phyloP scores from a whole-genome alignment of 805 yeast genomes.

The Suhomyces sp. region DNA sequence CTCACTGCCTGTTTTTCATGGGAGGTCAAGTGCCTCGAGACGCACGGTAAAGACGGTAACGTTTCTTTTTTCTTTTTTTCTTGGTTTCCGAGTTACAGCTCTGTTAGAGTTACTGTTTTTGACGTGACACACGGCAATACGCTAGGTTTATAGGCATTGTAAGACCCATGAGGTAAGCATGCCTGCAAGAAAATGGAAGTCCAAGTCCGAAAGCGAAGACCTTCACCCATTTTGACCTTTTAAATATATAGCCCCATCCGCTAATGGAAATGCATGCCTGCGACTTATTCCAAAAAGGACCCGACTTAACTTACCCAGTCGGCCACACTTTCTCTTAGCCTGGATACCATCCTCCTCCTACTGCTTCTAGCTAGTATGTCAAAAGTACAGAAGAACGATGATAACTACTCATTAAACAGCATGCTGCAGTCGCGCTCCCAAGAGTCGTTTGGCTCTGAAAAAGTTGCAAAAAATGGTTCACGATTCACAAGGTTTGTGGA shows the following conservation, averaged over 20 bases:
- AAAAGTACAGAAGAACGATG: conserved; percentile 2
- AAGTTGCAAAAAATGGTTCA: not conserved
- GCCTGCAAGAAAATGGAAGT: not conserved
- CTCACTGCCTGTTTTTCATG: not conserved
- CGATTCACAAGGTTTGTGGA: conserved; percentile 1
- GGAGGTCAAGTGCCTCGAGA: not conserved
- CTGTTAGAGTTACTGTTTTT: conserved; percentile 2
- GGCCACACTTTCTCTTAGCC: not conserved
- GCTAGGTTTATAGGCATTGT: not conserved
- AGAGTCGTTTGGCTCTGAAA: not conserved
- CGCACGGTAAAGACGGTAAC: not conserved
- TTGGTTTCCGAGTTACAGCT: not conserved
- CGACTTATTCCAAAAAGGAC: not conserved
- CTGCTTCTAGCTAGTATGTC: not conserved
- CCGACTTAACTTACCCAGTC: not conserved
- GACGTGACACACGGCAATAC: conserved; percentile 2
- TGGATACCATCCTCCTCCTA: not conserved
- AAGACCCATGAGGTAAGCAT: not conserved
- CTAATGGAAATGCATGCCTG: not conserved
- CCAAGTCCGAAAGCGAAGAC: not conserved
- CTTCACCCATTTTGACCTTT: not conserved
- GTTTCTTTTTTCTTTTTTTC: not conserved
- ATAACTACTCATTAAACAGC: not conserved
- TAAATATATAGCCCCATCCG: not conserved
- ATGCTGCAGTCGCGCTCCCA: not conserved